phyloP scores from a whole-genome alignment of 169 alveolate genomes.

The Theileria equi region DNA sequence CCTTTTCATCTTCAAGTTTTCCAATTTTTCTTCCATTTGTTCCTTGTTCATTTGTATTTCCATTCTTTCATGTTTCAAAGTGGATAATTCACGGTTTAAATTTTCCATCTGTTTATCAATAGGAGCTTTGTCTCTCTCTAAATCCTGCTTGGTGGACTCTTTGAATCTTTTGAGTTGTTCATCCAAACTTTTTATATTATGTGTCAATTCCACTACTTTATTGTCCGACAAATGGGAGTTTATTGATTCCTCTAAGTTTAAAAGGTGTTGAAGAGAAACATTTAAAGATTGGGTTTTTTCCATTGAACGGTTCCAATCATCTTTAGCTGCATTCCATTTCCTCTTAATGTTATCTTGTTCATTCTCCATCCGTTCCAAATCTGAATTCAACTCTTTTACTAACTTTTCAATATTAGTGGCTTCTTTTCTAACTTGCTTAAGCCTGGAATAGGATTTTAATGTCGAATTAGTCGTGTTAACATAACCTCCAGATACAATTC shows the following conservation, averaged over 20 bases:
- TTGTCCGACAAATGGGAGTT: no score
- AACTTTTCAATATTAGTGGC: not conserved
- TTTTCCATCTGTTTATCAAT: not conserved
- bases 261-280: constrained; percentile 26
- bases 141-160: not conserved
- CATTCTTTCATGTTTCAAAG: constrained; percentile 3
- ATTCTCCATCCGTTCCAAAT: constrained; percentile 4
- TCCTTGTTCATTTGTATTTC: constrained; percentile 9
- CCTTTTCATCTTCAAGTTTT: constrained; percentile 17
- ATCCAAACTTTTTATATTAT: constrained; percentile 30
- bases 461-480: constrained; percentile 23
- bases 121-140: constrained; percentile 6
- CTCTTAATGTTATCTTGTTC: constrained; percentile 5
- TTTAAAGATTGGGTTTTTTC: constrained; percentile 27
- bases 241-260: not conserved
- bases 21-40: constrained; percentile 5
- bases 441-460: constrained; percentile 2
- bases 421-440: constrained; percentile 19
- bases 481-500: constrained; percentile 57
- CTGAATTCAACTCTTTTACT: constrained; percentile 4
- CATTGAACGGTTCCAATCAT: not conserved
- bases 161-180: constrained; percentile 14
- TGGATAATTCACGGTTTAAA: not conserved
- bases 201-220: not conserved
- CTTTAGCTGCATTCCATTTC: not conserved